phyloP scores from a whole-genome alignment of 2,329 filamentous ascomycete genomes.

The Clonostachys byssicola region DNA sequence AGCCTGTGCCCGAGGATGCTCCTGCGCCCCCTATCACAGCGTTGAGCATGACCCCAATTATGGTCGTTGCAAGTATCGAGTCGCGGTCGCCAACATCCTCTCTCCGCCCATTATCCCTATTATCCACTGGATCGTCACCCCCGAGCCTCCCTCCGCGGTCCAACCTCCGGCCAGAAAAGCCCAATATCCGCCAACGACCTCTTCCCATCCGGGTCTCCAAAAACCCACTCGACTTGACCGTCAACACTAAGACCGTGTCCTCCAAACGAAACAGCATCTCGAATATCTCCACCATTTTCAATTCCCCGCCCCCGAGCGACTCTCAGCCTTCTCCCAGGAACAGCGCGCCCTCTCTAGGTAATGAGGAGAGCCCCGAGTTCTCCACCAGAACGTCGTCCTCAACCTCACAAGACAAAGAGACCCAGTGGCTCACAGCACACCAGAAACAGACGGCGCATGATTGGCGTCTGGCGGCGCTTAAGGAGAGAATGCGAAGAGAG shows the following conservation, averaged over 20 bases:
- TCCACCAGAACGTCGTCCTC: neutral
- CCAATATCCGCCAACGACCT: constrained; percentile 1
- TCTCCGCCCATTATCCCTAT: constrained; percentile 3
- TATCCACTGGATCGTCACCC: neutral
- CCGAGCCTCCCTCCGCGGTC: neutral
- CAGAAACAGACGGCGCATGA: constrained; percentile 3
- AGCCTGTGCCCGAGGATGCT: neutral
- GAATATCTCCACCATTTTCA: neutral
- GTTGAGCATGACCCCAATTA: neutral
- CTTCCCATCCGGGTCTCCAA: constrained; percentile 1
- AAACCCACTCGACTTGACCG: neutral
- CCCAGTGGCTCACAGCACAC: constrained; percentile 1
- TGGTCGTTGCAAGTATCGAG: constrained; percentile 3
- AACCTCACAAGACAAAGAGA: neutral
- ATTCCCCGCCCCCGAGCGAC: neutral
- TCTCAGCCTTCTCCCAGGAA: neutral
- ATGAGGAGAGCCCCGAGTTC: neutral
- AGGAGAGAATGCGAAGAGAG: neutral
- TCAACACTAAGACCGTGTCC: neutral
- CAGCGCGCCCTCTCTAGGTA: neutral
- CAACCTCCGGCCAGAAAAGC: constrained; percentile 1
- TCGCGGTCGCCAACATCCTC: neutral
- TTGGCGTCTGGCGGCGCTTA: constrained; percentile 1
- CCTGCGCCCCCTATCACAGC: neutral
- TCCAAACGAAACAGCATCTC: constrained; percentile 1